A percentile compares a stretch with the other conserved stretches of the same genome.
phyloP scores from a whole-genome alignment of 306 rosid genomes.

The Echinosophora koreensis region DNA sequence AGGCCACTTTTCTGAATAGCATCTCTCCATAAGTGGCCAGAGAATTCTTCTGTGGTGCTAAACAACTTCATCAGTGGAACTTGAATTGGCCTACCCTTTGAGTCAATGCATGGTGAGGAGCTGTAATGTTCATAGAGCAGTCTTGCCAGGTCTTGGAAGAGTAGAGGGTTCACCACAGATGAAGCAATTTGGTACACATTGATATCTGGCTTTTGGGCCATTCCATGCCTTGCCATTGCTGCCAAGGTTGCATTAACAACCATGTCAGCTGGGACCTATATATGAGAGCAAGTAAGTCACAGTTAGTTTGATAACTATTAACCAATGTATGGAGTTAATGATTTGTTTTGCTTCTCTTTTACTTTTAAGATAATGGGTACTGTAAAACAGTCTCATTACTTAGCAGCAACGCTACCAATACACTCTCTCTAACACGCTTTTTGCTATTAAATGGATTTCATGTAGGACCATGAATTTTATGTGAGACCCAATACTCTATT shows the following conservation, averaged over 20 bases:
- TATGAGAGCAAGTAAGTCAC: slow-evolving; percentile 6
- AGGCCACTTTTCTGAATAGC: slow-evolving; percentile 67
- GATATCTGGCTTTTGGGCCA: slow-evolving; percentile 63
- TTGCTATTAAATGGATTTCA: no score
- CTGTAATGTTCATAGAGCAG: slow-evolving; percentile 76
- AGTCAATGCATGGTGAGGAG: slow-evolving; percentile 75
- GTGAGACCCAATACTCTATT: no score
- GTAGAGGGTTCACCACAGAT: slow-evolving; percentile 82
- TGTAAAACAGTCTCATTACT: neutral
- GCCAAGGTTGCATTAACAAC: slow-evolving; percentile 93
- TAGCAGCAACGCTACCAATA: no score
- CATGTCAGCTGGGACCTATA: slow-evolving; percentile 95
- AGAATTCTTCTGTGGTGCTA: slow-evolving; percentile 82
- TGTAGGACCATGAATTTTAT: no score
- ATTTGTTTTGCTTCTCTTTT: slow-evolving; percentile 21
- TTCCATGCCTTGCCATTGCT: slow-evolving; percentile 89
- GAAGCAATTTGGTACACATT: slow-evolving; percentile 92
- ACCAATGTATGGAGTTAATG: neutral
- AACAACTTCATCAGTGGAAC: slow-evolving; percentile 87
- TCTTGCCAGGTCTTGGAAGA: slow-evolving; percentile 65
- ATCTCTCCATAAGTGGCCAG: slow-evolving; percentile 81
- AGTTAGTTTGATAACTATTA: slow-evolving; percentile 5
- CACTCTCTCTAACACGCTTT: no score
- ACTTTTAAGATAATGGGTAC: neutral
- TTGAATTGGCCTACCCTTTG: slow-evolving; percentile 77